Evolutionary conservation across 2,329 filamentous ascomycete genomes (phyloP), one percentile per base, ranked within the genome.

Genomic region (Claviceps quebecensis): DNA sequence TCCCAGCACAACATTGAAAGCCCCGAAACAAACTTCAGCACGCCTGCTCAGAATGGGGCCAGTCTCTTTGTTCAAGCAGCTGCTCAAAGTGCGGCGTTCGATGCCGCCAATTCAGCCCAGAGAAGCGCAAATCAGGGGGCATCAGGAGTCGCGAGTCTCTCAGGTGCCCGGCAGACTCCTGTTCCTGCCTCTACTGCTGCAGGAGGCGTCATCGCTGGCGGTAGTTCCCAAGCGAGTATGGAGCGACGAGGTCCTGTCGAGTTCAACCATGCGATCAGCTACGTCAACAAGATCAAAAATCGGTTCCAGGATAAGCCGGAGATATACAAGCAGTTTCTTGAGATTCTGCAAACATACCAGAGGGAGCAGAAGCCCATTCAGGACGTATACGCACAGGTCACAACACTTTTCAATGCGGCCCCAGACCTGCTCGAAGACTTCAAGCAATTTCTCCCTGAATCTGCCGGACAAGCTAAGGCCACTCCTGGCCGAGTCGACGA

Each of bases 241-340:
- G 90, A 94, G 67, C 94, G 93, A 63, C 81, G 90, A 52, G 91
- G 90, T 0, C 93, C 93, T 1, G 93, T 98, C 17, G 93, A 98
- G 64, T 98, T 98, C 68, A 98, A 98, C 65, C 93, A 98, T 69
- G 93, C 93, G 0, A 98, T 98, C 56, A 97, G 90, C 66, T 98
- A 98, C 62, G 93, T 98, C 51, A 98, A 98, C 65, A 98, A 98
- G 71, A 98, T 98, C 62, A 98, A 98, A 88, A 98, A 97, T 65
- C 91, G 93, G 45, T 98, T 97, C 69, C 85, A 95, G 60, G 84
- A 90, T 61, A 90, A 95, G 57, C 93, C 93, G 6, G 93, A 98
- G 65, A 97, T 98, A 56, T 98, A 98, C 73, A 98, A 98, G 67
- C 91, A 98, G 64, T 98, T 98, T 63, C 77, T 98, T 34, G 93